Conservation (phyloP, 164 flowering plant genomes). For the Sedum album region DNA sequence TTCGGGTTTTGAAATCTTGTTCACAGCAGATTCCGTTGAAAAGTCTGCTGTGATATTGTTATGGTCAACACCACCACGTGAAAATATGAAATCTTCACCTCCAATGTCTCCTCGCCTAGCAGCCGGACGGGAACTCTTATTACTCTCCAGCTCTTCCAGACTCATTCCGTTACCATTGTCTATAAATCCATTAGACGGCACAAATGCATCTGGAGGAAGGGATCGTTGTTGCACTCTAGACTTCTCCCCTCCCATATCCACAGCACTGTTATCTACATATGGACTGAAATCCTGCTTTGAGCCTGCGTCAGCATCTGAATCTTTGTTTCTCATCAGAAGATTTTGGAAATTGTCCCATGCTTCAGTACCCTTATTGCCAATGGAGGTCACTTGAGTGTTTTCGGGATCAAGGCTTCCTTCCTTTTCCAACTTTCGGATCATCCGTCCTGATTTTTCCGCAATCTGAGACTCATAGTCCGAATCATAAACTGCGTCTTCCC, state of each 20-base stretch:
- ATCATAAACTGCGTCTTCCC: slow-evolving; percentile 23
- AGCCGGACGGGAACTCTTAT: slow-evolving; percentile 17
- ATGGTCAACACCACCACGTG: slow-evolving; percentile 13
- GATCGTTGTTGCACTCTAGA: slow-evolving; percentile 16
- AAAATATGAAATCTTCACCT: slow-evolving; percentile 33
- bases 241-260: slow-evolving; percentile 25
- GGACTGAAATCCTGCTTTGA: slow-evolving; percentile 10
- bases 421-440: not conserved
- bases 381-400: slow-evolving; percentile 5
- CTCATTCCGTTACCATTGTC: slow-evolving; percentile 17
- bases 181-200: slow-evolving; percentile 22
- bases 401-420: slow-evolving; percentile 11
- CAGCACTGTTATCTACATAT: slow-evolving; percentile 9
- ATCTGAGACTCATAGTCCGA: slow-evolving; percentile 24
- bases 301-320: slow-evolving; percentile 14
- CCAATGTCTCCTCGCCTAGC: slow-evolving; percentile 22
- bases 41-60: slow-evolving; percentile 18
- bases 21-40: slow-evolving; percentile 18
- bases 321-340: slow-evolving; percentile 40
- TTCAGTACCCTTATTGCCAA: slow-evolving; percentile 20
- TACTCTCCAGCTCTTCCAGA: slow-evolving; percentile 23
- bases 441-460: slow-evolving; percentile 37
- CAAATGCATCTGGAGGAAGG: slow-evolving; percentile 32
- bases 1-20: slow-evolving; percentile 28
- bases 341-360: slow-evolving; percentile 54